Conservation (phyloP, 768 basidiomycete genomes). For the Pholiota conissans region DNA sequence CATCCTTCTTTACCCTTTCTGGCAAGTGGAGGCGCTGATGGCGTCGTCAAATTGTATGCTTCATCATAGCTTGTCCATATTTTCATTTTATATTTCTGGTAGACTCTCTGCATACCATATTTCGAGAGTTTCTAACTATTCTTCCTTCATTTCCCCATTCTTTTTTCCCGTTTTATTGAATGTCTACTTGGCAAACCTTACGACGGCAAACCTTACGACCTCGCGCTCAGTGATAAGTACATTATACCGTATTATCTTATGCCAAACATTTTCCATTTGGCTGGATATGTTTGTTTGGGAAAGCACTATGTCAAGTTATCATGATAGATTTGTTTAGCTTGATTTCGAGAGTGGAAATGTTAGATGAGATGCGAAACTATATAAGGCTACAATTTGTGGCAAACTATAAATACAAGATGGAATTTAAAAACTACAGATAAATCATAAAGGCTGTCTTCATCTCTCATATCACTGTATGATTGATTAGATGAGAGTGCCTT, state of each 20-base stretch:
- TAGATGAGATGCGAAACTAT: constrained; percentile 25
- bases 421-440: constrained; percentile 13
- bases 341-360: neutral
- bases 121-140: constrained; percentile 26
- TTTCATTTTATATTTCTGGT: constrained; percentile 24
- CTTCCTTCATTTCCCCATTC: constrained; percentile 6
- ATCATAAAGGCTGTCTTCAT: constrained; percentile 5
- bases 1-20: constrained; percentile 83
- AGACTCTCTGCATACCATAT: constrained; percentile 36
- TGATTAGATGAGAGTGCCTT: neutral
- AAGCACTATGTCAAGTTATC: neutral
- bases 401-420: constrained; percentile 34
- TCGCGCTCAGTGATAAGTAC: constrained; percentile 15
- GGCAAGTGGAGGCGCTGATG: constrained; percentile 95
- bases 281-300: neutral
- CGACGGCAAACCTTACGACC: constrained; percentile 15
- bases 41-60: constrained; percentile 88
- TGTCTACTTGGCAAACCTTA: constrained; percentile 22
- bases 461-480: constrained; percentile 36
- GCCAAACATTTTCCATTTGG: constrained; percentile 1
- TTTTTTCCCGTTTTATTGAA: constrained; percentile 27
- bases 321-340: no score
- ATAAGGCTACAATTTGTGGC: constrained; percentile 39
- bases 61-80: constrained; percentile 58
- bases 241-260: constrained; percentile 20